These are phyloP conservation scores for Acacia pycnantha DNA, from an alignment of 331 rosid species.

Conservation along the genomic window DNA sequence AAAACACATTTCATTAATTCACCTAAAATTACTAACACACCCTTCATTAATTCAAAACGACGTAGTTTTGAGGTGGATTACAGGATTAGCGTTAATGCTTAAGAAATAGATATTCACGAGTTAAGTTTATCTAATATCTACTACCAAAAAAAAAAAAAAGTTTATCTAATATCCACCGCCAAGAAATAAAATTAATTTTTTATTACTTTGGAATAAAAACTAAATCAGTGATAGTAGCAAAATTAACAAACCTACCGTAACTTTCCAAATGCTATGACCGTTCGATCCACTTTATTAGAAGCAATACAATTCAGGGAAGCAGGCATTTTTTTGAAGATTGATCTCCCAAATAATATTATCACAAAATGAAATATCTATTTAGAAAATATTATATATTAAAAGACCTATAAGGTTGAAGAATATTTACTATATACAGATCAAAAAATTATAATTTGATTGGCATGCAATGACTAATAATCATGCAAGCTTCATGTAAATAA, in stretches of 20 bases:
- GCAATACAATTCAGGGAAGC: background rate
- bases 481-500: background rate
- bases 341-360: background rate
- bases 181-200: background rate
- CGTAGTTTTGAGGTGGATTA: too few species aligned
- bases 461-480: background rate
- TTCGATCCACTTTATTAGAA: background rate
- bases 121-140: too few species aligned
- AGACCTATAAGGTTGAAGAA: background rate
- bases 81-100: too few species aligned
- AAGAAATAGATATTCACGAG: too few species aligned
- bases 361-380: background rate
- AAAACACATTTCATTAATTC: too few species aligned
- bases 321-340: background rate
- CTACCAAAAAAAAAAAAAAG: too few species aligned
- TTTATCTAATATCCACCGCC: background rate
- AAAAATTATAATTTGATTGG: background rate
- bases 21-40: too few species aligned
- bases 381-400: background rate
- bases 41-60: too few species aligned
- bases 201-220: background rate
- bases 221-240: background rate
- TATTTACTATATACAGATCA: too few species aligned
- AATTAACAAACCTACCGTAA: background rate
- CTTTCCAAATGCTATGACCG: background rate